A percentile compares a stretch with the other conserved stretches of the same genome.
Conservation (phyloP, 345 rosid genomes). For the Cardamine occulta region DNA sequence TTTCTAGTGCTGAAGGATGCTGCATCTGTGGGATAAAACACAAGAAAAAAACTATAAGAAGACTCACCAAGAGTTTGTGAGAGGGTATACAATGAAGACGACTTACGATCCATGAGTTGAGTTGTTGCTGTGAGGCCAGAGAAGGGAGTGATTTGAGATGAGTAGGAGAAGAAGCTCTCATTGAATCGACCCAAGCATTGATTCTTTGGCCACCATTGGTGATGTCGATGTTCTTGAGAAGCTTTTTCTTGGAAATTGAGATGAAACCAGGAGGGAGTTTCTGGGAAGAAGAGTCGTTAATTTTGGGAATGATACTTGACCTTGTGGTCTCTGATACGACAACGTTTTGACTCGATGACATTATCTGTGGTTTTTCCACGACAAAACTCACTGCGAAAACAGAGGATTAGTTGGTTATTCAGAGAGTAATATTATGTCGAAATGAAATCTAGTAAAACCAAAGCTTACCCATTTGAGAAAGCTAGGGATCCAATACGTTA, state of each 20-base stretch:
- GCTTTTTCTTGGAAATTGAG: conserved; percentile 51
- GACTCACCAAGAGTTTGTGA: not conserved
- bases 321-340: conserved; percentile 53
- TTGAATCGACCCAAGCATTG: conserved; percentile 83
- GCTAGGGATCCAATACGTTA: not conserved
- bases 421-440: not conserved
- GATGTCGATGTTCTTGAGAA: conserved; percentile 63
- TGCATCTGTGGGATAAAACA: conserved; percentile 47
- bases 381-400: conserved; percentile 45
- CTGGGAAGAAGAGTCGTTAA: conserved; percentile 47
- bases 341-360: conserved; percentile 58
- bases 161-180: conserved; percentile 94
- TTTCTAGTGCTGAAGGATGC: conserved; percentile 85
- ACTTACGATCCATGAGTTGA: conserved; percentile 71
- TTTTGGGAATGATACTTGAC: conserved; percentile 46
- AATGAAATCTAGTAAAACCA: not conserved
- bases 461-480: conserved; percentile 35
- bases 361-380: conserved; percentile 42
- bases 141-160: conserved; percentile 57
- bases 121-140: conserved; percentile 45
- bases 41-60: not conserved
- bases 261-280: conserved; percentile 62
- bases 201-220: conserved; percentile 61
- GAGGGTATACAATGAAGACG: not conserved
- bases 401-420: not conserved